Base-by-base conservation (phyloP, 140 eudicot genomes). In the Flaveria floridana region DNA sequence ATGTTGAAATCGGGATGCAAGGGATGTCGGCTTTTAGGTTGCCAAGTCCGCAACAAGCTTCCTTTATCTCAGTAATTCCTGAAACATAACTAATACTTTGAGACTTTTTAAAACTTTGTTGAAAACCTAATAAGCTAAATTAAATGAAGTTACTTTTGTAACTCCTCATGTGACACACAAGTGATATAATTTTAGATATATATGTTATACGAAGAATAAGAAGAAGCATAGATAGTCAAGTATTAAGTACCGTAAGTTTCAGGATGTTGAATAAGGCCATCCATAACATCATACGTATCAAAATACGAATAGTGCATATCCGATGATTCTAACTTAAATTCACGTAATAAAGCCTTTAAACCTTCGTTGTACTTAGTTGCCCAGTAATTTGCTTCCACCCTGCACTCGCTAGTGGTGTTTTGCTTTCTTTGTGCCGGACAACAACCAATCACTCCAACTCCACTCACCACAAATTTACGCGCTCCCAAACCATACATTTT, bases 11-110 rank as follows among this genome's bases (percentile, higher is more conserved):
- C 9, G 98, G 97, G 14, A 83, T 80, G 85, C 98, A 93, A 44
- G 95, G 88, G 53, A 93, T 62, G 47, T 83, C 73, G 2, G 98
- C 93, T 18, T 82, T 86, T 64, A 93, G 81, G 66, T 85, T 81
- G n/a, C 99, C 99, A 34, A 88, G 82, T 7, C 99, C 99, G 72
- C 97, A 93, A 69, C 99, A 93, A 67, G 99, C 99, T 3, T 57
- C 82, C 65, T 86, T 86, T 41, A 81, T 83, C 82, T 88, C 97
- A 0, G 79, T 85, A 62, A 92, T 85, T 69, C 98, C 98, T 92
- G 75, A 47, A 80, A 59, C 4, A 55, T 44, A 57, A 57, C 28
- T 26, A 12, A 5, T 10, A 23, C 13, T 11, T n/a, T 61, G 2
- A 61, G 67, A 26, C 23, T 5, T 6, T 21, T 63, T 7, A 13